These are phyloP conservation scores for Babesia ovata DNA, from an alignment of 169 alveolate genomes.

Conservation along the genomic window DNA sequence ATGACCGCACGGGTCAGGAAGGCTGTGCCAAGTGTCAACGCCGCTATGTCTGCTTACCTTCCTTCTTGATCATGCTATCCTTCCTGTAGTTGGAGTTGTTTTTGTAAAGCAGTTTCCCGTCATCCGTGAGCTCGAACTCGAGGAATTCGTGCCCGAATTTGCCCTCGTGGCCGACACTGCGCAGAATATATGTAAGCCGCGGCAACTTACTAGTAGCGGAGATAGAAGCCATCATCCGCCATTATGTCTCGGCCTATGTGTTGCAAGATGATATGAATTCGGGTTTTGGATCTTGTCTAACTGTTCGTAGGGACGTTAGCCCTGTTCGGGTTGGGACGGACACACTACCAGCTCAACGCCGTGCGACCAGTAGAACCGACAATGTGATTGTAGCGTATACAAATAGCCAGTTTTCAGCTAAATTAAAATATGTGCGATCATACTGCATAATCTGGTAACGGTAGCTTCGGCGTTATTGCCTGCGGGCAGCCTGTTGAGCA, in stretches of 20 bases:
- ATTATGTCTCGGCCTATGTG: not conserved
- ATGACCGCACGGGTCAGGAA: slow-evolving; percentile 80
- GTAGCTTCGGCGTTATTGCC: not conserved
- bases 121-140: slow-evolving; percentile 93
- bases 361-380: too few species aligned
- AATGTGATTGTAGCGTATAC: too few species aligned
- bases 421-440: slow-evolving; percentile 13
- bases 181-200: not conserved
- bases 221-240: slow-evolving; percentile 58
- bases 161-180: slow-evolving; percentile 82
- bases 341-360: too few species aligned
- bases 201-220: slow-evolving; percentile 66
- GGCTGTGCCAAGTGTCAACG: slow-evolving; percentile 55
- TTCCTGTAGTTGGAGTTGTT: slow-evolving; percentile 94
- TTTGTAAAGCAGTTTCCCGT: slow-evolving; percentile 95
- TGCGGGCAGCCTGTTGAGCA: slow-evolving; percentile 23
- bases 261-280: too few species aligned
- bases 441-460: not conserved
- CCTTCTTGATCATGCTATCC: slow-evolving; percentile 93
- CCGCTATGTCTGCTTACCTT: slow-evolving; percentile 75
- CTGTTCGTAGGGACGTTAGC: too few species aligned
- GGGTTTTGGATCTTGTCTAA: too few species aligned
- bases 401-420: not conserved
- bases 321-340: too few species aligned
- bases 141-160: slow-evolving; percentile 97